These are phyloP conservation scores for Penicillium roqueforti DNA, from an alignment of 495 filamentous ascomycete species.

Conservation along the genomic window DNA sequence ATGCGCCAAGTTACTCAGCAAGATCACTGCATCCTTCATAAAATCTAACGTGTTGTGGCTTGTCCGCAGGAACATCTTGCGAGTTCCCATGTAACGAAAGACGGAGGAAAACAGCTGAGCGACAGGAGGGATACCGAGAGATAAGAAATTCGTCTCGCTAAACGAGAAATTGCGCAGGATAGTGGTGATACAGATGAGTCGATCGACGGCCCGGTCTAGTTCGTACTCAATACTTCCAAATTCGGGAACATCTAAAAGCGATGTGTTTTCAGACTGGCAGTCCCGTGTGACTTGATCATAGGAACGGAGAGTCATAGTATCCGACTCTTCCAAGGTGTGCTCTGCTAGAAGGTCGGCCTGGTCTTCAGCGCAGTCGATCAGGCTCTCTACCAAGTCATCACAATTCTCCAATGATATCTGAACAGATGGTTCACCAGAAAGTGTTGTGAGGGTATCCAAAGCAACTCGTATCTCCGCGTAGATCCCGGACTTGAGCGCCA, in stretches of 20 bases:
- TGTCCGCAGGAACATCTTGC: slow-evolving; percentile 77
- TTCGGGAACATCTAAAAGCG: slow-evolving; percentile 61
- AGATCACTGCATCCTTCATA: slow-evolving; percentile 90
- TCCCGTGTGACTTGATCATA: slow-evolving; percentile 87
- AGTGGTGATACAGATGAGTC: slow-evolving; percentile 84
- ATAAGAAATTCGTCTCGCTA: slow-evolving; percentile 64
- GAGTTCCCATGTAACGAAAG: slow-evolving; percentile 83
- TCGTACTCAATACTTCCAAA: slow-evolving; percentile 79
- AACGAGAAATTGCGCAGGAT: slow-evolving; percentile 93
- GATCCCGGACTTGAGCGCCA: slow-evolving; percentile 89
- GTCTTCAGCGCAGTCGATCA: slow-evolving; percentile 87
- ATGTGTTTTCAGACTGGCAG: slow-evolving; percentile 64
- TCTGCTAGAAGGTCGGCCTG: slow-evolving; percentile 76
- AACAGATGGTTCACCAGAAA: slow-evolving; percentile 60
- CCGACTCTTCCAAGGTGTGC: slow-evolving; percentile 75
- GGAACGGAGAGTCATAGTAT: slow-evolving; percentile 69
- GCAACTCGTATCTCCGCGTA: slow-evolving; percentile 82
- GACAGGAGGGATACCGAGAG: slow-evolving; percentile 68
- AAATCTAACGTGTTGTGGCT: slow-evolving; percentile 84
- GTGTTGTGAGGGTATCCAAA: slow-evolving; percentile 72
- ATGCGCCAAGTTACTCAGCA: slow-evolving; percentile 81
- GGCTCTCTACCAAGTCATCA: slow-evolving; percentile 80
- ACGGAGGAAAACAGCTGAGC: slow-evolving; percentile 75
- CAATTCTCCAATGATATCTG: slow-evolving; percentile 68
- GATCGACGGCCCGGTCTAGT: slow-evolving; percentile 80